phyloP scores from a whole-genome alignment of 148 eudicot genomes.

The Pharnaceum exiguum region DNA sequence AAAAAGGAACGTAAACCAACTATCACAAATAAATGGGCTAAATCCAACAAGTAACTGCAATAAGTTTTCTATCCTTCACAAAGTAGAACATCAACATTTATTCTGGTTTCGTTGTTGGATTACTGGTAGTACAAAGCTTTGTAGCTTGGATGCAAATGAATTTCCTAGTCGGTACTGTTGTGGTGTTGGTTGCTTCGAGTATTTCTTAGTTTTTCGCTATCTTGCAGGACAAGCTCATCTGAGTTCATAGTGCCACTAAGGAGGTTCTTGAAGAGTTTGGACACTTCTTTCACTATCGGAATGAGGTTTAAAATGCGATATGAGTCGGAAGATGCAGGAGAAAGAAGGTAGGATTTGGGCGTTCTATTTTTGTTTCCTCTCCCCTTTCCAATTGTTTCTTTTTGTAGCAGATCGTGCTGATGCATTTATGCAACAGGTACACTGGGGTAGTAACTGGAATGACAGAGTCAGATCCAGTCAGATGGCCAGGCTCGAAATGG shows the following conservation, averaged over 20 bases:
- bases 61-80: too few species aligned
- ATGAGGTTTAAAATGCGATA: constrained; percentile 80
- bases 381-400: too few species aligned
- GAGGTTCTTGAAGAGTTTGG: constrained; percentile 67
- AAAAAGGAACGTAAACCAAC: too few species aligned
- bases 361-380: too few species aligned
- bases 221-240: constrained; percentile 66
- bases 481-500: constrained; percentile 98
- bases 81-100: too few species aligned
- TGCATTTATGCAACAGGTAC: constrained; percentile 40
- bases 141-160: too few species aligned
- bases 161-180: too few species aligned
- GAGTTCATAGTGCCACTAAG: constrained; percentile 66
- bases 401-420: too few species aligned
- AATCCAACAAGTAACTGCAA: too few species aligned
- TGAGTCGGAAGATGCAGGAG: constrained; percentile 84
- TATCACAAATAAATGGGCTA: too few species aligned
- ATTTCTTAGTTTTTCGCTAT: not conserved
- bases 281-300: constrained; percentile 47
- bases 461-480: constrained; percentile 69
- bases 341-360: constrained; percentile 50
- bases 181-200: not conserved
- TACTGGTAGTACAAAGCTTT: too few species aligned
- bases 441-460: constrained; percentile 77
- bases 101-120: too few species aligned